Evolutionary conservation across 345 rosid species (phyloP).

Genomic region (Dipteronia dyeriana): DNA sequence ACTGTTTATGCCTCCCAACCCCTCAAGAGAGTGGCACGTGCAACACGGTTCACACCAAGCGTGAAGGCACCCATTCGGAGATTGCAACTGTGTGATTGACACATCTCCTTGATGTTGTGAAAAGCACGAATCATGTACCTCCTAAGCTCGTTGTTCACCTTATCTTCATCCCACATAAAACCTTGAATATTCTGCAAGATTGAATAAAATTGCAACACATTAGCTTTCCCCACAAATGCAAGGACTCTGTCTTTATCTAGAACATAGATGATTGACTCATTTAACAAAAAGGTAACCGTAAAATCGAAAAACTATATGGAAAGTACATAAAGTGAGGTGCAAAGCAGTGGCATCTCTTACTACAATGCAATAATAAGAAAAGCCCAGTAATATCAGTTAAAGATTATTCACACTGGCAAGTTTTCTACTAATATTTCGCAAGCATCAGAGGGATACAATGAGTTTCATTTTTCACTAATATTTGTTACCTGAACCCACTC

Average conservation of each 20-base stretch:
- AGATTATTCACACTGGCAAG: background rate
- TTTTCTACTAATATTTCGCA: background rate
- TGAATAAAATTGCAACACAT: background rate
- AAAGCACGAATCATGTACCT: slow-evolving; percentile 91
- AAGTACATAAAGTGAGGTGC: background rate
- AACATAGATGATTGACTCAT: background rate
- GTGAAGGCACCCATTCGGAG: slow-evolving; percentile 99
- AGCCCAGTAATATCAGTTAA: background rate
- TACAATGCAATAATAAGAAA: background rate
- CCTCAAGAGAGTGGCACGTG: slow-evolving; percentile 80
- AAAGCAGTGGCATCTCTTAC: background rate
- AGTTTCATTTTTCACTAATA: background rate
- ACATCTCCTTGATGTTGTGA: slow-evolving; percentile 87
- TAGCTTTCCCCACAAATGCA: background rate
- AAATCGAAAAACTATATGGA: background rate
- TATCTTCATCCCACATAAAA: slow-evolving; percentile 98
- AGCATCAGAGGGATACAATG: background rate
- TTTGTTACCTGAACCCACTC: slow-evolving; percentile 93
- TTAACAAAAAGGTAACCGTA: background rate
- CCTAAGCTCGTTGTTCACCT: slow-evolving; percentile 71
- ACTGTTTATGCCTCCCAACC: slow-evolving; percentile 87
- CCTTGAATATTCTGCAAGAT: slow-evolving; percentile 93
- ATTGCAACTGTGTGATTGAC: slow-evolving; percentile 77
- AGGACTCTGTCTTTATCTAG: background rate
- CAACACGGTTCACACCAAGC: slow-evolving; percentile 94